These are phyloP conservation scores for Pochonia chlamydosporia DNA, from an alignment of 2,329 filamentous ascomycete species.

Conservation along the genomic window DNA sequence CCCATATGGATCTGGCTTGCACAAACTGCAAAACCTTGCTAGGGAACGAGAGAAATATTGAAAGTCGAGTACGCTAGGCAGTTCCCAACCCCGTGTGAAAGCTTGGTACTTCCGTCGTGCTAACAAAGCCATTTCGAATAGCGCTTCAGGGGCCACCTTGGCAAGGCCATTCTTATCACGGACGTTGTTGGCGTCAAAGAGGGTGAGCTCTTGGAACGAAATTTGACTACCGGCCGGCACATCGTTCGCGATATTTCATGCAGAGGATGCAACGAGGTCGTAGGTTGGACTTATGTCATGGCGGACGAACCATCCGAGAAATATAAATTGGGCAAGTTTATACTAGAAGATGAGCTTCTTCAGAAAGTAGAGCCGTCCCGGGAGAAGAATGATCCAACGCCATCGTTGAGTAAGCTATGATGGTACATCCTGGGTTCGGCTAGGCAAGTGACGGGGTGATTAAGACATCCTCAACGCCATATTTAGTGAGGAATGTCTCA, in stretches of 20 bases:
- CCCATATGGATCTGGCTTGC: too few relatives aligned
- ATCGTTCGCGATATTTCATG: not conserved
- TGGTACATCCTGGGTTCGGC: too few relatives aligned
- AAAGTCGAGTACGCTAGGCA: too few relatives aligned
- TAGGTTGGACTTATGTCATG: not conserved
- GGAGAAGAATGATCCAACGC: not conserved
- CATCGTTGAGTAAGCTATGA: not conserved
- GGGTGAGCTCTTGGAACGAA: not conserved
- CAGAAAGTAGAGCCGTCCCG: not conserved
- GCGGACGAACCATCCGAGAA: not conserved
- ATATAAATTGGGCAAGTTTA: not conserved
- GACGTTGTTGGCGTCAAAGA: not conserved
- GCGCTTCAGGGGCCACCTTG: not conserved
- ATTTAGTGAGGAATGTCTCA: too few relatives aligned
- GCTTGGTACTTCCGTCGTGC: too few relatives aligned
- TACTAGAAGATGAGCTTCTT: not conserved
- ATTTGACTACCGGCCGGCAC: not conserved
- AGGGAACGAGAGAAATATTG: too few relatives aligned
- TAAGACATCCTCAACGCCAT: too few relatives aligned
- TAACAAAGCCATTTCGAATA: too few relatives aligned
- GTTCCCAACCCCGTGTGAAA: too few relatives aligned
- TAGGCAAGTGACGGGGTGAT: too few relatives aligned
- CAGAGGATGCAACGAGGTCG: not conserved
- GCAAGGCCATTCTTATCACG: not conserved
- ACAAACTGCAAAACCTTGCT: too few relatives aligned